phyloP scores from a whole-genome alignment of 1,139 yeast species.

The Meyerozyma smithsonii region DNA sequence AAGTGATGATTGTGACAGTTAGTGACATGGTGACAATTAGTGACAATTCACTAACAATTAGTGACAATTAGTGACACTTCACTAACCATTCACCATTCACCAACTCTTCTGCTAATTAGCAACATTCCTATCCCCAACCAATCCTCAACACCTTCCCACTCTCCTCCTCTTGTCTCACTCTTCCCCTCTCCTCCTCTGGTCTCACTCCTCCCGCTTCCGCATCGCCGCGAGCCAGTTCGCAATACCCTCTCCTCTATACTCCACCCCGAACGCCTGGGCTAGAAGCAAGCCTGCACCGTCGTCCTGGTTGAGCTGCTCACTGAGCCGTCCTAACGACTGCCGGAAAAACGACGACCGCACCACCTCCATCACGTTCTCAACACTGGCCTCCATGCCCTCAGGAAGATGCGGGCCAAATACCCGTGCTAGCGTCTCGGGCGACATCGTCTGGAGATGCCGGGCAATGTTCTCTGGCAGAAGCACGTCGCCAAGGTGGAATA shows the following conservation, averaged over 20 bases:
- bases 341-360: constrained; percentile 52
- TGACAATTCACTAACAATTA: too few relatives aligned
- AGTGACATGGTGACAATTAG: too few relatives aligned
- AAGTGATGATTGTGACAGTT: too few relatives aligned
- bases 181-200: constrained; percentile 11
- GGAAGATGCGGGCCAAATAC: constrained; percentile 43
- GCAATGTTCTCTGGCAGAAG: constrained; percentile 36
- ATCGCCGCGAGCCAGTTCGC: constrained; percentile 48
- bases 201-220: constrained; percentile 15
- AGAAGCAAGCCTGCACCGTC: constrained; percentile 51
- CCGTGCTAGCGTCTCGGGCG: constrained; percentile 30
- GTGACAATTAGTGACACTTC: too few relatives aligned
- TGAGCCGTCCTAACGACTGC: constrained; percentile 42
- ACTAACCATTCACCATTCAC: too few relatives aligned
- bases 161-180: constrained; percentile 5
- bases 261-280: constrained; percentile 47
- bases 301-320: constrained; percentile 34
- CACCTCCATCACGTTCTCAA: constrained; percentile 39
- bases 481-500: constrained; percentile 27
- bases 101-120: background rate
- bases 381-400: constrained; percentile 27
- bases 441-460: constrained; percentile 32
- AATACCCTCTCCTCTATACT: constrained; percentile 57
- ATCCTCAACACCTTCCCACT: background rate
- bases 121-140: too few relatives aligned